Evolutionary conservation across 768 basidiomycete genomes (phyloP).

Genomic region (Hygrocybe coccinea): DNA sequence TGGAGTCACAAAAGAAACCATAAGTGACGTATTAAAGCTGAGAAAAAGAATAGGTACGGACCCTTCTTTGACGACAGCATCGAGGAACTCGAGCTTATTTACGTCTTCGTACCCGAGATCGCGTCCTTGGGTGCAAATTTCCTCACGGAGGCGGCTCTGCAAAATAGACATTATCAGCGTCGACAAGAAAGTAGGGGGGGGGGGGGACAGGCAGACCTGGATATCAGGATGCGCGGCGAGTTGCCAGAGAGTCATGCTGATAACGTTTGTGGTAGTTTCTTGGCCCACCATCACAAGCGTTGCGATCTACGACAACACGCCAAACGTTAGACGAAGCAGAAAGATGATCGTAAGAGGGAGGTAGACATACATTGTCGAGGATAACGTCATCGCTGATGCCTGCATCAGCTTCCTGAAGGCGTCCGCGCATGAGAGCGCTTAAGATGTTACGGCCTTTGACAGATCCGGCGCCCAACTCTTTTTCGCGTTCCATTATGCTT

Average conservation of each 20-base stretch:
- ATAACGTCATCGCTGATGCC: slow-evolving; percentile 20
- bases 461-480: slow-evolving; percentile 1
- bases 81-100: slow-evolving; percentile 36
- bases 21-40: too few relatives aligned
- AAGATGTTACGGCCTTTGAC: slow-evolving; percentile 22
- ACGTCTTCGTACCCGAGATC: slow-evolving; percentile 35
- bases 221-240: slow-evolving; percentile 35
- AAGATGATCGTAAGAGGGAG: neutral
- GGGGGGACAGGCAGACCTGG: slow-evolving; percentile 17
- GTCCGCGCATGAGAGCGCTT: slow-evolving; percentile 18
- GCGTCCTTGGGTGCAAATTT: slow-evolving; percentile 29
- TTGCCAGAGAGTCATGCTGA: slow-evolving; percentile 36
- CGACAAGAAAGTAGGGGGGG: neutral
- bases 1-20: too few relatives aligned
- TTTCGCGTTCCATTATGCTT: slow-evolving; percentile 18
- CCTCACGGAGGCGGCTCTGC: slow-evolving; percentile 35
- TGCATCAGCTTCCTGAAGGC: slow-evolving; percentile 6
- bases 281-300: slow-evolving; percentile 40
- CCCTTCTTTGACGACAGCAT: slow-evolving; percentile 42
- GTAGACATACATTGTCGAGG: slow-evolving; percentile 22
- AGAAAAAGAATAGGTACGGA: slow-evolving; percentile 11
- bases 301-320: slow-evolving; percentile 21
- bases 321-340: neutral
- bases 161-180: neutral
- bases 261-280: slow-evolving; percentile 38